phyloP scores from a whole-genome alignment of 441 rosid genomes.

The Croton setiger region DNA sequence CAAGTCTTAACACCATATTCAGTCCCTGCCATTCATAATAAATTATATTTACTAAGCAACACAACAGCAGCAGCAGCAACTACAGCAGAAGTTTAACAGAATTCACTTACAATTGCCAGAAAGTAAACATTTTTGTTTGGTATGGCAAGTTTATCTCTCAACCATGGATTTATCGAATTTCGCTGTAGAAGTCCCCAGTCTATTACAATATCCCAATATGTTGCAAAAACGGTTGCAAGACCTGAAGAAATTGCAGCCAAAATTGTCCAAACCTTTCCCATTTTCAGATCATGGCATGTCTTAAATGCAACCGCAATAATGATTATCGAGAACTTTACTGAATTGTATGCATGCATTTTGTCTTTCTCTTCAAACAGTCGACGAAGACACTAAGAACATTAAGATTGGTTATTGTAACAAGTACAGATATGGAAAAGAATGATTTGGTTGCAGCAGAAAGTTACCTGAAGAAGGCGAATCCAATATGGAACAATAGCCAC shows the following conservation, averaged over 20 bases:
- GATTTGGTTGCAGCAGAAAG: neutral
- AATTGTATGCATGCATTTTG: conserved; percentile 36
- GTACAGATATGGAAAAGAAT: too few species aligned
- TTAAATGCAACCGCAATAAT: conserved; percentile 55
- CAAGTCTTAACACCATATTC: conserved; percentile 70
- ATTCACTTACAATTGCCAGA: conserved; percentile 55
- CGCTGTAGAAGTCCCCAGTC: conserved; percentile 78
- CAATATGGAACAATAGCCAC: conserved; percentile 73
- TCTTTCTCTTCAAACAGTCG: conserved; percentile 58
- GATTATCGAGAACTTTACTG: conserved; percentile 54
- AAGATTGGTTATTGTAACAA: neutral
- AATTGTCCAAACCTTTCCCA: conserved; percentile 35
- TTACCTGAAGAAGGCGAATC: conserved; percentile 77
- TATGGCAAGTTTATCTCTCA: conserved; percentile 71
- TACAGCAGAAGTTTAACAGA: neutral
- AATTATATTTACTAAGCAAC: neutral
- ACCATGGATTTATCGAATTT: conserved; percentile 64
- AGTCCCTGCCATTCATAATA: conserved; percentile 43
- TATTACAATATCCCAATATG: conserved; percentile 69
- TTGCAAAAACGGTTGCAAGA: conserved; percentile 46
- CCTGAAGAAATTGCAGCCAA: conserved; percentile 48
- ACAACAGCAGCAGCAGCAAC: neutral
- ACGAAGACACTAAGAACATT: conserved; percentile 67
- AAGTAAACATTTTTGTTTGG: conserved; percentile 59
- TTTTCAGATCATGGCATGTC: conserved; percentile 36